Base-by-base conservation (phyloP, 768 basidiomycete species). In the Hydnomerulius pinastri region DNA sequence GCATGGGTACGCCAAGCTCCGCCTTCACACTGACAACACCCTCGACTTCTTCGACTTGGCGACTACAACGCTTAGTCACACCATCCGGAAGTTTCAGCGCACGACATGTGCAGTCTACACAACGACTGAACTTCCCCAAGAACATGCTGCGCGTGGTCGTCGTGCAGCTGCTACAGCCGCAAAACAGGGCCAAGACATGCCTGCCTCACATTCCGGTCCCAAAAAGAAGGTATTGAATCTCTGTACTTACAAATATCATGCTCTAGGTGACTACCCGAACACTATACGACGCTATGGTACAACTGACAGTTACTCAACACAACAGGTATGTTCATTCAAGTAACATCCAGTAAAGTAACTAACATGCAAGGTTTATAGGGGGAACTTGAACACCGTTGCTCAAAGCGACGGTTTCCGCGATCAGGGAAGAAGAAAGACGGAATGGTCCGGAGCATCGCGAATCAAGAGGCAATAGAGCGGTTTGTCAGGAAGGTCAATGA, bases 1-100 rank as follows among this genome's bases (percentile, higher is more conserved):
- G 73, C 70, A 72, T 61, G 65, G 50, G 2, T 51, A 62, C 5
- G 70, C 66, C 0, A 74, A 73, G 46, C 57, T 74, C 7, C 61
- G 67, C 2, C 40, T 66, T 4, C 71, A 70, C 45, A 68, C 69
- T 0, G 50, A 56, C 8, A 35, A 13, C 59, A 66, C n/a, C 40
- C 67, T 27, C 24, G 5, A 0, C 37, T 20, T 4, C 53, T 69
- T 73, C 7, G 61, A 11, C 18, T 27, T 1, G 49, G 56, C 11
- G 58, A 66, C 21, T 50, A 47, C 21, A 15, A 17, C 10, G 11
- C 44, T 70, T 2, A 60, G 65, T 2, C 23, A 47, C n/a, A 18
- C 15, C 3, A 9, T 69, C 10, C 60, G 58, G 5, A 41, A 55
- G 15, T 70, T 71, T 50, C 13, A 42, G 2, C 36, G 46, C 10